These are phyloP conservation scores for Ambispora gerdemannii DNA, from an alignment of 192 early-diverging fungal genomes.

Conservation along the genomic window DNA sequence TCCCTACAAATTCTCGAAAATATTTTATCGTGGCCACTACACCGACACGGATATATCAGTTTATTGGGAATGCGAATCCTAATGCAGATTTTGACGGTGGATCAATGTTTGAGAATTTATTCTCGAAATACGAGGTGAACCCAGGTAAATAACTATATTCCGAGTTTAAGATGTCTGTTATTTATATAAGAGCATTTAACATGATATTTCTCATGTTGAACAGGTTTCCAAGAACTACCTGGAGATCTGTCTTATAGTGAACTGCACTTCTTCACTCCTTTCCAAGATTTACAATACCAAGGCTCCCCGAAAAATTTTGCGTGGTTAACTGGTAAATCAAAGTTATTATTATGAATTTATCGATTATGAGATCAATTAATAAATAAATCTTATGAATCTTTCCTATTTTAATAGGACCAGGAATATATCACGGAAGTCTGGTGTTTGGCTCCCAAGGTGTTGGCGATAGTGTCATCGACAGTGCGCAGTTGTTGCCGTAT, in stretches of 20 bases:
- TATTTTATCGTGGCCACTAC: conserved; percentile 82
- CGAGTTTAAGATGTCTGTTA: no score
- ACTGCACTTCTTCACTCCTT: conserved; percentile 68
- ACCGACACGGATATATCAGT: conserved; percentile 86
- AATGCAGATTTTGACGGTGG: conserved; percentile 48
- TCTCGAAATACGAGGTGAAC: conserved; percentile 63
- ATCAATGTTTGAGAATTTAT: conserved; percentile 75
- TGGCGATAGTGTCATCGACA: conserved; percentile 78
- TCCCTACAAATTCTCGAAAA: conserved; percentile 67
- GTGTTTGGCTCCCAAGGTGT: conserved; percentile 68
- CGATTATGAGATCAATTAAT: not conserved
- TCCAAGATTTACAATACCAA: conserved; percentile 62
- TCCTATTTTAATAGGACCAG: conserved; percentile 51
- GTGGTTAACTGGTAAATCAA: conserved; percentile 74
- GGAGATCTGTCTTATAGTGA: conserved; percentile 54
- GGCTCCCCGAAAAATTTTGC: conserved; percentile 77
- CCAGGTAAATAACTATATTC: conserved; percentile 50
- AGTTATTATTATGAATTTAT: not conserved
- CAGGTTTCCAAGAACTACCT: conserved; percentile 59
- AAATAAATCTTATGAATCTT: not conserved
- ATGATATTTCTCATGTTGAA: not conserved
- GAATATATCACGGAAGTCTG: conserved; percentile 83
- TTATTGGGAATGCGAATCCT: conserved; percentile 67
- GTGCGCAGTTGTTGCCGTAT: conserved; percentile 80
- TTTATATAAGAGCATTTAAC: conserved; percentile 2